Conservation (phyloP, 163 green algal species). For the Prototheca wickerhamii region DNA sequence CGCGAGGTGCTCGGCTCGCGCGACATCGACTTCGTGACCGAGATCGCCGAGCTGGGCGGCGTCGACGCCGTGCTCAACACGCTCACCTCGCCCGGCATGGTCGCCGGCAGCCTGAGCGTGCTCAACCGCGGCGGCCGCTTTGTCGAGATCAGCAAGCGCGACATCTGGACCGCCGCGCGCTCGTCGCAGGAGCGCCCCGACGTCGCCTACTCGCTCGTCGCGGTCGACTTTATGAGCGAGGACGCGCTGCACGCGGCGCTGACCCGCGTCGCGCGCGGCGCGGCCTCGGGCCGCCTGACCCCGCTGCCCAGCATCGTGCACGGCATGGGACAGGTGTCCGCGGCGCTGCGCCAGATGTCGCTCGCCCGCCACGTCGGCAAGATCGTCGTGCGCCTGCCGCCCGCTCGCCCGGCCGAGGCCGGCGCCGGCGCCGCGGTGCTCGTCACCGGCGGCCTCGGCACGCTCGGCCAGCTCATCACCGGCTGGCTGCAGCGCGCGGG, state of each 20-base stretch:
- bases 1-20: conserved; percentile 40
- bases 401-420: neutral
- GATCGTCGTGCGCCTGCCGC: conserved; percentile 53
- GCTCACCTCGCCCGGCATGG: conserved; percentile 73
- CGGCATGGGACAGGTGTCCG: conserved; percentile 31
- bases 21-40: conserved; percentile 47
- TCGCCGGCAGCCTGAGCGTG: conserved; percentile 52
- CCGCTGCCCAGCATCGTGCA: conserved; percentile 53
- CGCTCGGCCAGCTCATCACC: conserved; percentile 60
- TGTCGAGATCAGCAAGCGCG: conserved; percentile 88
- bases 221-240: conserved; percentile 77
- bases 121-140: conserved; percentile 33
- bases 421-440: conserved; percentile 13
- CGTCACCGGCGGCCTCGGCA: conserved; percentile 72
- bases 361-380: conserved; percentile 83
- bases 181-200: conserved; percentile 62
- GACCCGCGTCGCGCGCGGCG: conserved; percentile 35
- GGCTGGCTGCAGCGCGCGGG: conserved; percentile 43
- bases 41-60: conserved; percentile 24
- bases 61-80: conserved; percentile 59
- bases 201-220: conserved; percentile 62
- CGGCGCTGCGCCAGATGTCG: conserved; percentile 74
- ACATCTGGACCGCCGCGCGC: conserved; percentile 62
- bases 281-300: conserved; percentile 34
- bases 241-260: conserved; percentile 46